Evolutionary conservation across 306 rosid species (phyloP).

Genomic region (Mimosa bimucronata): DNA sequence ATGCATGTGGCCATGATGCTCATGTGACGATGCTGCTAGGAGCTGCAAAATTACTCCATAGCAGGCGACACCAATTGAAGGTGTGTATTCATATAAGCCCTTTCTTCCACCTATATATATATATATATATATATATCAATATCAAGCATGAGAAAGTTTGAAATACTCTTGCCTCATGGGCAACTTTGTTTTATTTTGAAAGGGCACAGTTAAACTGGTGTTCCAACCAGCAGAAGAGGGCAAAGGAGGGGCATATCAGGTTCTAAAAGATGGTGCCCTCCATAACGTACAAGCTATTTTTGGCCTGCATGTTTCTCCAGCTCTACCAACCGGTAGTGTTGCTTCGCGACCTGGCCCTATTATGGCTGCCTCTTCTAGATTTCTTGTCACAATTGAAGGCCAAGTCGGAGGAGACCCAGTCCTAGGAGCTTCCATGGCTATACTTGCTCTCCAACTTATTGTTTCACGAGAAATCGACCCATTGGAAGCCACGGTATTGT

Average conservation of each 20-base stretch:
- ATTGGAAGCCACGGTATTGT: slow-evolving; percentile 12
- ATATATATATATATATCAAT: no score
- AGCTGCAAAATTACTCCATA: slow-evolving; percentile 65
- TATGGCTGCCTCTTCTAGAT: slow-evolving; percentile 55
- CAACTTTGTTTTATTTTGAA: neutral
- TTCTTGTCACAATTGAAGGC: slow-evolving; percentile 47
- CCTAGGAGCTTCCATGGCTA: slow-evolving; percentile 48
- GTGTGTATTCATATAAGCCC: slow-evolving; percentile 16
- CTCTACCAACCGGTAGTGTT: slow-evolving; percentile 37
- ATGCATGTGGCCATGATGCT: slow-evolving; percentile 70
- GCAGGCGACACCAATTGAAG: slow-evolving; percentile 46
- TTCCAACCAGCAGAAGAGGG: slow-evolving; percentile 74
- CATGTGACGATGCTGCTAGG: slow-evolving; percentile 71
- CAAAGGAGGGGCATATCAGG: slow-evolving; percentile 56
- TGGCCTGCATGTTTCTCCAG: slow-evolving; percentile 50
- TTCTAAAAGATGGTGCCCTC: slow-evolving; percentile 56
- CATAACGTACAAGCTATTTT: slow-evolving; percentile 55
- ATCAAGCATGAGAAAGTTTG: neutral
- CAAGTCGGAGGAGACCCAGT: slow-evolving; percentile 56
- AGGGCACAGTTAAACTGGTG: slow-evolving; percentile 71
- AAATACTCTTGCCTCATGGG: neutral
- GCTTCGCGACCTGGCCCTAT: slow-evolving; percentile 60
- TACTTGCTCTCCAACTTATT: slow-evolving; percentile 55
- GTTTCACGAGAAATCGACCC: slow-evolving; percentile 65
- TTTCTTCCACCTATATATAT: neutral